phyloP scores from a whole-genome alignment of 352 stramenopile genomes.

The Phytophthora agathidicida region DNA sequence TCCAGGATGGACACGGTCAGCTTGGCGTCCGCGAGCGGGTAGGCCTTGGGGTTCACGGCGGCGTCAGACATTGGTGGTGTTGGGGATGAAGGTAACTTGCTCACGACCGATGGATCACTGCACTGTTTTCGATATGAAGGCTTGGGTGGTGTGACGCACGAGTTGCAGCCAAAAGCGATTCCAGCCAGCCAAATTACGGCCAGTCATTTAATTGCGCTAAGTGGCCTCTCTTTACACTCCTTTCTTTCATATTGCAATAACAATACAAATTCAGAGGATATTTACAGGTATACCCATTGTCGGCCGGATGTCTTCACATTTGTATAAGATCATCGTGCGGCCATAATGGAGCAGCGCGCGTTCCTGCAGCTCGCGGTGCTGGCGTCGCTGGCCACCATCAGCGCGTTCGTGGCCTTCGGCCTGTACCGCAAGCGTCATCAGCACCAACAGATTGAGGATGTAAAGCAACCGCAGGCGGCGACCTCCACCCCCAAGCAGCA shows the following conservation, averaged over 20 bases:
- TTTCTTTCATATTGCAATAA: too few relatives aligned
- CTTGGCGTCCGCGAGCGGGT: slow-evolving; percentile 97
- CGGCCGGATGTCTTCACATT: slow-evolving; percentile 14
- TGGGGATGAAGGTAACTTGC: slow-evolving; percentile 44
- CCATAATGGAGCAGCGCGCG: slow-evolving; percentile 51
- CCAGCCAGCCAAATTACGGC: slow-evolving; percentile 15
- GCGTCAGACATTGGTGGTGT: slow-evolving; percentile 70
- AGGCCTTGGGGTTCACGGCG: slow-evolving; percentile 95
- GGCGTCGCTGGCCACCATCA: slow-evolving; percentile 77
- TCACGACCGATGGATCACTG: slow-evolving; percentile 92
- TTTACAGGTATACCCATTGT: too few relatives aligned
- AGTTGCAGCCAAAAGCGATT: slow-evolving; percentile 11
- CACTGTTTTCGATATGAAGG: slow-evolving; percentile 58
- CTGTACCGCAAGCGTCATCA: slow-evolving; percentile 53
- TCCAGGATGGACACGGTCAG: slow-evolving; percentile 99
- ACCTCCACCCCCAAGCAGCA: slow-evolving; percentile 15
- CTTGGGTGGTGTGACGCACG: too few relatives aligned
- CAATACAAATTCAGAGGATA: too few relatives aligned
- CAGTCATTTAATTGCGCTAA: too few relatives aligned
- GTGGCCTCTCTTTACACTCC: too few relatives aligned
- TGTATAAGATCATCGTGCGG: slow-evolving; percentile 9
- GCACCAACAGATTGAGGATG: slow-evolving; percentile 29
- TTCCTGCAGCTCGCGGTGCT: slow-evolving; percentile 74
- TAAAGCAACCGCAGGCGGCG: slow-evolving; percentile 38
- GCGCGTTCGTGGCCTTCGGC: slow-evolving; percentile 57